Base-by-base conservation (phyloP, 805 yeast species). In the Cyberlindnera euphorbiiphila region DNA sequence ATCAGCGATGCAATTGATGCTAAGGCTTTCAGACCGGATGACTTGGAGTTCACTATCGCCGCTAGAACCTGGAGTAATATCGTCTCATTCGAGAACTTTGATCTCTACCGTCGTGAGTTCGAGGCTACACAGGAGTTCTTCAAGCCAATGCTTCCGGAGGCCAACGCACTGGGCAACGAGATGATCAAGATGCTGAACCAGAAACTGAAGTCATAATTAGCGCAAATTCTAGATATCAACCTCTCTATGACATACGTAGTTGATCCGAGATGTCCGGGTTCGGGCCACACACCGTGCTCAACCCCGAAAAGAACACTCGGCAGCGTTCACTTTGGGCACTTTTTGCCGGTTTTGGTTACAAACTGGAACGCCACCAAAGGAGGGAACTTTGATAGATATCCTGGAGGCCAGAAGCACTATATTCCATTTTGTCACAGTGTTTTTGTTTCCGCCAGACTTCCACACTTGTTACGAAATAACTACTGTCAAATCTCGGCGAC, bases 41-140 rank as follows among this genome's bases (percentile, higher is more conserved):
- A 93, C 60, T 64, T 89, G 49, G 96, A 89, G 60, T 93, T 93
- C 61, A 87, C 88, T 2, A 72, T 89, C 33, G 95, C 97, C 1
- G 94, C 98, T 0, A 71, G 95, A 47, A 37, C 58, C 22, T 93
- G 98, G 98, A 78, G 95, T 28, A 78, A 76, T 37, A 77, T 89
- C 25, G 87, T 93, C 0, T 66, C 80, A 2, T 74, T 76, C 53
- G 91, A 87, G 10, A 82, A 80, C 57, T 89, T 79, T 57, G 75
- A 76, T 7, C 61, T 82, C 35, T 93, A 93, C 67, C 70, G 73
- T 42, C 61, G 62, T 29, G 78, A 78, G 55, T 93, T 93, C 58
- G 89, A 81, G 50, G 71, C 71, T 31, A 85, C 94, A 0, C 96
- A 87, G 56, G 56, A 67, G n/a, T 93, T 85, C 60, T 93, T 93